Evolutionary conservation across 2,329 filamentous ascomycete genomes (phyloP), one percentile per base, ranked within the genome.

Genomic region (Nemania serpens): DNA sequence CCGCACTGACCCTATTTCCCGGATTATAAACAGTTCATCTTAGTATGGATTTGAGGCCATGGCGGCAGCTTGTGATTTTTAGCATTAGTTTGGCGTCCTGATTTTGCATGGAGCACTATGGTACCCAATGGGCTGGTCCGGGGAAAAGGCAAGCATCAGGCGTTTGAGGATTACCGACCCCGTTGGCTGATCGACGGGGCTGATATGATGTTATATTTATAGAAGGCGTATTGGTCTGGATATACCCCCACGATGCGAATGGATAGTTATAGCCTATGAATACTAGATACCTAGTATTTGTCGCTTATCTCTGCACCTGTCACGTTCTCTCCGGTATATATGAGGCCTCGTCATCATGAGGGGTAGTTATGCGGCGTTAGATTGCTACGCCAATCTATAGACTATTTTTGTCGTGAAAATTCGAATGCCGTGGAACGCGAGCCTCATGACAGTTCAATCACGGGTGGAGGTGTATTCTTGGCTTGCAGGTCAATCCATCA

Each of bases 1-100:
- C 73, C 54, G 70, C 79, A 55, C 73, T 75, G 37, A 79, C 78
- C 45, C 72, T 81, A 53, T 81, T 81, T 55, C 79, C 79, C 13
- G 70, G 69, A 17, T 72, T 71, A 29, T 29, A 29, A 29, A 3
- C 25, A 29, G 7, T 29, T 29, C n/a, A 29, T 29, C 7, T 29
- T 29, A 4, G 25, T 13, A 37, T 47, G 47, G 55, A 39, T 37
- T 51, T 57, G 45, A 56, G 56, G 61, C 55, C 55, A 42, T 46
- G 55, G 45, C n/a, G 18, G 42, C 34, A 49, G 33, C 42, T 39
- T 42, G 37, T 33, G 36, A 36, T 43, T 48, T 68, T 60, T 59
- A 61, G 69, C 68, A 68, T 68, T 53, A 13, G 50, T 47, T 83
- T 22, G 87, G 69, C 58, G 59, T 59, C 53, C 13, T 43, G 33